A percentile compares a stretch with the other conserved stretches of the same genome.
These are phyloP conservation scores for Cyphellophora europaea DNA, from an alignment of 2,329 filamentous ascomycete species.

Conservation along the genomic window DNA sequence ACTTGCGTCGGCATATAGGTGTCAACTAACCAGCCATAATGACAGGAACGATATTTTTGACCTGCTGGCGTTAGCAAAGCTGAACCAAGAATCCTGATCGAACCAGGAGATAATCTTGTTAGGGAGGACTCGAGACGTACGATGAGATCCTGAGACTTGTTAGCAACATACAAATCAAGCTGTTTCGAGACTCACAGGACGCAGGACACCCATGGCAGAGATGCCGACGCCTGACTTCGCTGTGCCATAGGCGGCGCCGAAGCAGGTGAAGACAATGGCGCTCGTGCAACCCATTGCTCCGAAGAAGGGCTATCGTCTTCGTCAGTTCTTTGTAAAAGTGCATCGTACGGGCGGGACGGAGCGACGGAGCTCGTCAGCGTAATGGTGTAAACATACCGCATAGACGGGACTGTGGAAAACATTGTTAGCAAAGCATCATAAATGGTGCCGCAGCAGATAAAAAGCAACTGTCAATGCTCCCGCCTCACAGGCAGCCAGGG, in stretches of 20 bases:
- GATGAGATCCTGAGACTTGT: neutral
- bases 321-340: constrained; percentile 24
- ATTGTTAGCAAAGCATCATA: constrained; percentile 32
- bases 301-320: constrained; percentile 64
- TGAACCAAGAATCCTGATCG: no score
- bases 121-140: no score
- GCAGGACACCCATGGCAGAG: constrained; percentile 92
- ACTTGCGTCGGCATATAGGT: no score
- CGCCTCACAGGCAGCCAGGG: constrained; percentile 22
- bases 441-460: constrained; percentile 4
- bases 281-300: constrained; percentile 94
- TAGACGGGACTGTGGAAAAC: constrained; percentile 71
- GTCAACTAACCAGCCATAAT: no score
- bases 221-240: constrained; percentile 99
- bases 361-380: neutral
- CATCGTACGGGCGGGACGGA: no score
- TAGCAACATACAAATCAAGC: neutral
- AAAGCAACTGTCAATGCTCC: no score
- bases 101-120: no score
- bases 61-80: no score
- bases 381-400: constrained; percentile 67
- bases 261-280: constrained; percentile 92
- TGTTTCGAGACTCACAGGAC: constrained; percentile 95
- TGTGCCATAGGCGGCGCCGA: constrained; percentile 95
- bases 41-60: constrained; percentile 14